Evolutionary conservation across 2,329 filamentous ascomycete species (phyloP), one percentile per base, ranked within the genome.

Genomic region (Neonectria faginata): DNA sequence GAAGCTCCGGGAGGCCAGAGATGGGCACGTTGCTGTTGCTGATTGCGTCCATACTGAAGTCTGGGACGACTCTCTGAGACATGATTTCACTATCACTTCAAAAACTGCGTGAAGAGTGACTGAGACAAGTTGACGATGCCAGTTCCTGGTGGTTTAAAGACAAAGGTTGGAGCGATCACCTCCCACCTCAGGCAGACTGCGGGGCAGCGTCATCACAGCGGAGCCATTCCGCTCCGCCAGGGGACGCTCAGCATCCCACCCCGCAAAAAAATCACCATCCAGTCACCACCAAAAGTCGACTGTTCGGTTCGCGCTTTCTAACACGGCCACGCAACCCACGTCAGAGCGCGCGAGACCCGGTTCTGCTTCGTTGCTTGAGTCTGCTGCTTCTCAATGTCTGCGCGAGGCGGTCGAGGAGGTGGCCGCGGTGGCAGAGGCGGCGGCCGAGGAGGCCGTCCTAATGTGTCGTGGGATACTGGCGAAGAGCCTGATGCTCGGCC

Each of bases 401-500:
- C 39, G 39, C 79, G 84, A 75, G 84, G 85, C 63, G 84, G 85
- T 65, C 79, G 84, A 74, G 83, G 86, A 68, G 83, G 84, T 68
- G 82, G 84, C 39, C 82, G 86, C 55, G 83, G 84, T 53, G 83
- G 80, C 44, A 80, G 83, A 63, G 83, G 84, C 58, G 83, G 83
- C 51, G 79, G 80, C n/a, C 75, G 83, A 56, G 80, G 79, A 48
- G 81, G 83, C 51, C 76, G 81, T 18, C 82, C 81, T 11, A 81
- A 82, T 29, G 80, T 86, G 59, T 83, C 86, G 0, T 88, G 86
- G 83, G 82, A 83, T 48, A 81, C 77, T 18, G 79, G 82, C 44
- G 85, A 87, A 67, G 86, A 88, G 67, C 83, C 85, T 9, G 85
- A 88, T 73, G 83, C 83, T 56, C 81, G 84, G 33, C 87, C 87